phyloP scores from a whole-genome alignment of 352 stramenopile genomes.

The Phytophthora gonapodyides region DNA sequence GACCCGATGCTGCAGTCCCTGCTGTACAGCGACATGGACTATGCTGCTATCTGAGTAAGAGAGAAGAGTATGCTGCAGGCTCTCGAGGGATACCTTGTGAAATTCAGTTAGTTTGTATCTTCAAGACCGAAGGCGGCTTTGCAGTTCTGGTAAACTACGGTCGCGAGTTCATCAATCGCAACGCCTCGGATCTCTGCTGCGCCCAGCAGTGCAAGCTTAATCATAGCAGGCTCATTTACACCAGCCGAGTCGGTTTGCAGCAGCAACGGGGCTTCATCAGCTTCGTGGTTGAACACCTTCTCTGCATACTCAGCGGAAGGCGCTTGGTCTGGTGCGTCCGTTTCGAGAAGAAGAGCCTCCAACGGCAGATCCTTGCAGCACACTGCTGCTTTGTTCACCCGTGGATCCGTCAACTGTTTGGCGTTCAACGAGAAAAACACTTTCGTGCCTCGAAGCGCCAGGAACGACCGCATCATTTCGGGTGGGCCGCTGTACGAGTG shows the following conservation, averaged over 20 bases:
- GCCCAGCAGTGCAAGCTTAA: conserved; percentile 51
- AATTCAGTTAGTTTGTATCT: conserved; percentile 6
- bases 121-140: conserved; percentile 42
- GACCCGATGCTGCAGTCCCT: conserved; percentile 63
- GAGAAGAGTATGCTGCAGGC: neutral
- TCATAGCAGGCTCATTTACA: conserved; percentile 60
- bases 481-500: conserved; percentile 70
- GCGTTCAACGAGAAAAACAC: conserved; percentile 80
- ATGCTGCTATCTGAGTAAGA: conserved; percentile 62
- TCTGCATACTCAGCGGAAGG: conserved; percentile 29
- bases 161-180: conserved; percentile 39
- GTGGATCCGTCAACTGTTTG: conserved; percentile 56
- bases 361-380: conserved; percentile 54
- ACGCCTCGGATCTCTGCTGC: conserved; percentile 49
- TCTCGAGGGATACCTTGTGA: neutral
- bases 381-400: conserved; percentile 41
- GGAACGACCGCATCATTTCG: conserved; percentile 61
- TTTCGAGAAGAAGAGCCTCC: conserved; percentile 66
- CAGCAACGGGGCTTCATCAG: conserved; percentile 16
- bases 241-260: conserved; percentile 19
- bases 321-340: conserved; percentile 71
- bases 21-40: conserved; percentile 75
- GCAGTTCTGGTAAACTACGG: conserved; percentile 44
- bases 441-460: conserved; percentile 40
- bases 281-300: conserved; percentile 15